Base-by-base conservation (phyloP, 1,139 yeast species). In the Saccharomyces pastorianus region DNA sequence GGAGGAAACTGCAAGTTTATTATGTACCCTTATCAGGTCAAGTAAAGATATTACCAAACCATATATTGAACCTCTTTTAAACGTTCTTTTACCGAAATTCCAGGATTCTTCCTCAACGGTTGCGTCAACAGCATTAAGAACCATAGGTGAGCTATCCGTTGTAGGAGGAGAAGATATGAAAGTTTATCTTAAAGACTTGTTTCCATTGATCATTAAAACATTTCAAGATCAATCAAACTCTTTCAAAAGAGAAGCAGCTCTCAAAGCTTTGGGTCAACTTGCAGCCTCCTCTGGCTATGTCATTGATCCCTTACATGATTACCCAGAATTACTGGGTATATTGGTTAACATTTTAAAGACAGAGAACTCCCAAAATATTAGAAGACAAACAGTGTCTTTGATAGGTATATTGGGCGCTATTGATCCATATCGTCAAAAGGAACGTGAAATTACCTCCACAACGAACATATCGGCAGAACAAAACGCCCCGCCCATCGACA, bases 391-490 rank as follows among this genome's bases (percentile, higher is more conserved):
- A 0, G 96, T 93, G 0, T 77, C 93, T 60, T 73, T 93, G 27
- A 74, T 93, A 59, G 99, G 99, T 65, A 90, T 91, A 46, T 74
- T 95, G 48, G 99, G 99, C 56, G 99, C 99, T 0, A 75, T 95
- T 52, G 99, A 95, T 71, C 99, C 99, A 1, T 93, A 91, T 67
- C 90, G 88, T 65, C 95, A 90, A 63, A 83, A 96, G 53, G 96
- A 90, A 64, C 90, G 91, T 11, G 98, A 91, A 65, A 84, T 88
- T 57, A 80, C 78, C n/a, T 61, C 65, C 0, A 82, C 85, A 2
- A 83, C 84, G 4, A 79, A 78, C 51, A 77, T 77, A 27, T 81
- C 88, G 0, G 85, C 83, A 0, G 95, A 87, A 60, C 93, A 88
- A 61, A 88, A 86, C 66, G 88, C 91, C 0, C 93, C 96, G 2